Conservation (phyloP, 2,329 filamentous ascomycete species). For the Hymenoscyphus occultus region DNA sequence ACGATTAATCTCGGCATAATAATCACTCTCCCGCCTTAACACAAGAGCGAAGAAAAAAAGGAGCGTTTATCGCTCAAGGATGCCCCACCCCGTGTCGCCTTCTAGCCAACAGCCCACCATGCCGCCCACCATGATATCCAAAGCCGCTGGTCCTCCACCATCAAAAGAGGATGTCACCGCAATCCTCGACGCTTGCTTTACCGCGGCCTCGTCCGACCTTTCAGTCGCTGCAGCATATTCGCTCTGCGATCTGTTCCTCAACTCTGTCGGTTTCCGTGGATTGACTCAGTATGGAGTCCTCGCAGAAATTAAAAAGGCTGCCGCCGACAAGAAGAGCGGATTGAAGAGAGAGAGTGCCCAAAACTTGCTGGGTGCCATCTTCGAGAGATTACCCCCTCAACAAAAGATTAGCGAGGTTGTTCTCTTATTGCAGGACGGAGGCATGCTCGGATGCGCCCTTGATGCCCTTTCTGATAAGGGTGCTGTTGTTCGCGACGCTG, state of each 20-base stretch:
- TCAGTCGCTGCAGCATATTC: conserved; percentile 63
- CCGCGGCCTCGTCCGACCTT: conserved; percentile 50
- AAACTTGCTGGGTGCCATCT: conserved; percentile 89
- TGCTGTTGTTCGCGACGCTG: conserved; percentile 81
- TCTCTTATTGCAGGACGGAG: conserved; percentile 78
- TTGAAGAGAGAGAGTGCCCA: conserved; percentile 84
- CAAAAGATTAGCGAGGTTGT: conserved; percentile 77
- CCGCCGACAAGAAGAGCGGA: conserved; percentile 89
- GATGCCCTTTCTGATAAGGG: conserved; percentile 91
- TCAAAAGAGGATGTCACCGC: conserved; percentile 63
- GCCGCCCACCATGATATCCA: conserved; percentile 46
- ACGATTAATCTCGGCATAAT: conserved; percentile 7
- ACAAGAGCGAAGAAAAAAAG: conserved; percentile 5
- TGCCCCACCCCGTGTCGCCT: conserved; percentile 47
- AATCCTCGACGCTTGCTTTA: conserved; percentile 65
- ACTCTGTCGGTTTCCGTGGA: conserved; percentile 62
- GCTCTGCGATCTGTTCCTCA: conserved; percentile 60
- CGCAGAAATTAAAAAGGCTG: conserved; percentile 69
- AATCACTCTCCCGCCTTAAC: conserved; percentile 19
- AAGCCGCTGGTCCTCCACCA: conserved; percentile 45
- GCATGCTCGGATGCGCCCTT: conserved; percentile 68
- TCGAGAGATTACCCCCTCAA: conserved; percentile 80
- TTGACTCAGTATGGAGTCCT: conserved; percentile 60
- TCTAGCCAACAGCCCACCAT: conserved; percentile 36
- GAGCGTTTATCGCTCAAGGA: conserved; percentile 37